Conservation (phyloP, 2,329 filamentous ascomycete genomes). For the Penicillium frequentans region DNA sequence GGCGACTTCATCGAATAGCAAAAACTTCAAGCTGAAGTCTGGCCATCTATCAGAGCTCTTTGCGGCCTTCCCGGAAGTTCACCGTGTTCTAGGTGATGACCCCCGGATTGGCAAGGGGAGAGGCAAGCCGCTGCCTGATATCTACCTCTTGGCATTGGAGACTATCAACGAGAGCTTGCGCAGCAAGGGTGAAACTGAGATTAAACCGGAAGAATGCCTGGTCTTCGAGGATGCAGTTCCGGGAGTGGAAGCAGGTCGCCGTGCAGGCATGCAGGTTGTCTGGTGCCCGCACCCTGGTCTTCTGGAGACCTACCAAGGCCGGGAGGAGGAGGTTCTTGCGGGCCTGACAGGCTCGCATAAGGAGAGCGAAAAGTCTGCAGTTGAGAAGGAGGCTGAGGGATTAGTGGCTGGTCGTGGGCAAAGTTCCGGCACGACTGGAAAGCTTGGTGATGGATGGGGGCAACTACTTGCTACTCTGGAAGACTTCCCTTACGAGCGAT, state of each 20-base stretch:
- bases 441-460: conserved; percentile 62
- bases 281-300: conserved; percentile 88
- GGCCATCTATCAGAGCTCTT: conserved; percentile 54
- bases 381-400: conserved; percentile 41
- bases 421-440: conserved; percentile 51
- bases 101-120: conserved; percentile 70
- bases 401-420: conserved; percentile 38
- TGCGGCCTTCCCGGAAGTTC: conserved; percentile 62
- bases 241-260: conserved; percentile 83
- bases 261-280: conserved; percentile 91
- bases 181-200: conserved; percentile 56
- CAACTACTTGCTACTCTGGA: conserved; percentile 55
- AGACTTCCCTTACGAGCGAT: conserved; percentile 60
- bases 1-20: conserved; percentile 73
- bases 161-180: conserved; percentile 76
- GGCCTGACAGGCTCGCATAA: conserved; percentile 73
- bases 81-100: conserved; percentile 84
- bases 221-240: conserved; percentile 96
- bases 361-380: conserved; percentile 48
- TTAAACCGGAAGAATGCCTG: conserved; percentile 82
- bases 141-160: conserved; percentile 82
- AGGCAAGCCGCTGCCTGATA: conserved; percentile 95
- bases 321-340: conserved; percentile 79
- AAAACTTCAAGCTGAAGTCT: conserved; percentile 78
- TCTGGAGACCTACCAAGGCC: conserved; percentile 70